Conservation (phyloP, 768 basidiomycete species). For the Russula foetens region DNA sequence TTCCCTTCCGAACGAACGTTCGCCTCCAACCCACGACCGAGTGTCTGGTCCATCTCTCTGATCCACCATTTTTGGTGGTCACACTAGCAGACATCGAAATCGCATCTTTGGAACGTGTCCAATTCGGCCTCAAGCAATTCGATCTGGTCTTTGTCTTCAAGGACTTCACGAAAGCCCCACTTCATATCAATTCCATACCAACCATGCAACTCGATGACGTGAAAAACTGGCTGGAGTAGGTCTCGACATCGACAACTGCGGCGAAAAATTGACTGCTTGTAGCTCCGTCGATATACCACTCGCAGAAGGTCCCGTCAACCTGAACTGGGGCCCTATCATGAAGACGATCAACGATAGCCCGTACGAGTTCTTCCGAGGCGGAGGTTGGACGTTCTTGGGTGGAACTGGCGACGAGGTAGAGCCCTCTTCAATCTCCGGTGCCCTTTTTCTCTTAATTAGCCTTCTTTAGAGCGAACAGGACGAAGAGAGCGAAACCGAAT, state of each 20-base stretch:
- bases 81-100: slow-evolving; percentile 94
- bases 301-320: slow-evolving; percentile 91
- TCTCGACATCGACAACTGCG: slow-evolving; percentile 14
- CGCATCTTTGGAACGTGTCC: slow-evolving; percentile 93
- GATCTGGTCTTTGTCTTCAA: slow-evolving; percentile 97
- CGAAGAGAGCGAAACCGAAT: slow-evolving; percentile 60
- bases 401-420: slow-evolving; percentile 56
- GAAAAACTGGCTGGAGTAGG: slow-evolving; percentile 98
- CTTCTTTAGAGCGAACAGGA: slow-evolving; percentile 45
- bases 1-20: slow-evolving; percentile 91
- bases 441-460: not conserved
- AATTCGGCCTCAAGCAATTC: slow-evolving; percentile 93
- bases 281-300: slow-evolving; percentile 97
- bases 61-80: slow-evolving; percentile 92
- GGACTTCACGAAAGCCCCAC: slow-evolving; percentile 85
- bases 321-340: slow-evolving; percentile 98
- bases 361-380: slow-evolving; percentile 88
- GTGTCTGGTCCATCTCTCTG: slow-evolving; percentile 90
- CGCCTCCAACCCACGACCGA: slow-evolving; percentile 95
- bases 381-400: slow-evolving; percentile 92
- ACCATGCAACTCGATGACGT: slow-evolving; percentile 89
- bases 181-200: slow-evolving; percentile 96
- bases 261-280: slow-evolving; percentile 8
- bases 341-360: slow-evolving; percentile 97
- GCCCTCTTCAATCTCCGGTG: not conserved